phyloP scores from a whole-genome alignment of 352 stramenopile species.

The Globisporangium nagaii region DNA sequence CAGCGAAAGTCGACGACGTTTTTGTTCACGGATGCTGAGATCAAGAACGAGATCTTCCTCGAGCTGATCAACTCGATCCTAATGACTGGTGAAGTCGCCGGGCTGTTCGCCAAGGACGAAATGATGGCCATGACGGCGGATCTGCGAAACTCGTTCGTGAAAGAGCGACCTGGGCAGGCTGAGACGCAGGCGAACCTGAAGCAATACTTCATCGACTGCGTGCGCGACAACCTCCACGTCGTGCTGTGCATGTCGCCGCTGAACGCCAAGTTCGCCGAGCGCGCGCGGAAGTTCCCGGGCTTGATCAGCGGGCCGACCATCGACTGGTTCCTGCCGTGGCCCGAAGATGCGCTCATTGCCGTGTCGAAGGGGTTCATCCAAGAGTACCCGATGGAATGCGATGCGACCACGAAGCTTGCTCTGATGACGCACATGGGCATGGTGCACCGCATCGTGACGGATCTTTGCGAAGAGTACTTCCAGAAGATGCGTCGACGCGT shows the following conservation, averaged over 20 bases:
- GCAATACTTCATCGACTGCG: conserved; percentile 98
- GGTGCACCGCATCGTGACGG: conserved; percentile 96
- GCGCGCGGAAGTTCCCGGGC: conserved; percentile 96
- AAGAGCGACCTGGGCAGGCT: conserved; percentile 91
- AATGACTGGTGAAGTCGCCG: conserved; percentile 98
- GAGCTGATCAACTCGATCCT: conserved; percentile 98
- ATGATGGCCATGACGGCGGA: conserved; percentile 99
- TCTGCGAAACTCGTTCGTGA: conserved; percentile 92
- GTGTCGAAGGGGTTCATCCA: conserved; percentile 96
- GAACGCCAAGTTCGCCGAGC: conserved; percentile 96
- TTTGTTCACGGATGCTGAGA: conserved; percentile 98
- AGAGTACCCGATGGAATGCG: conserved; percentile 95
- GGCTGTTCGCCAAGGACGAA: conserved; percentile 98
- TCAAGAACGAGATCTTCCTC: conserved; percentile 99
- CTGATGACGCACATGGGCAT: conserved; percentile 98
- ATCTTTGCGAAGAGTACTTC: conserved; percentile 98
- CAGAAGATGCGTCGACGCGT: conserved; percentile 96
- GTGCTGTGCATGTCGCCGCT: conserved; percentile 99
- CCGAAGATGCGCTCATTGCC: conserved; percentile 95
- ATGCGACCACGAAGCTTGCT: conserved; percentile 73
- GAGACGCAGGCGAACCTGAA: conserved; percentile 97
- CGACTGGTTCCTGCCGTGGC: conserved; percentile 99
- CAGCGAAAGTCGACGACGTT: conserved; percentile 96
- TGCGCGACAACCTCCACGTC: conserved; percentile 97
- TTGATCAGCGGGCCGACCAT: conserved; percentile 97